These are phyloP conservation scores for Ophiostoma montium DNA, from an alignment of 2,329 filamentous ascomycete genomes.

Conservation along the genomic window DNA sequence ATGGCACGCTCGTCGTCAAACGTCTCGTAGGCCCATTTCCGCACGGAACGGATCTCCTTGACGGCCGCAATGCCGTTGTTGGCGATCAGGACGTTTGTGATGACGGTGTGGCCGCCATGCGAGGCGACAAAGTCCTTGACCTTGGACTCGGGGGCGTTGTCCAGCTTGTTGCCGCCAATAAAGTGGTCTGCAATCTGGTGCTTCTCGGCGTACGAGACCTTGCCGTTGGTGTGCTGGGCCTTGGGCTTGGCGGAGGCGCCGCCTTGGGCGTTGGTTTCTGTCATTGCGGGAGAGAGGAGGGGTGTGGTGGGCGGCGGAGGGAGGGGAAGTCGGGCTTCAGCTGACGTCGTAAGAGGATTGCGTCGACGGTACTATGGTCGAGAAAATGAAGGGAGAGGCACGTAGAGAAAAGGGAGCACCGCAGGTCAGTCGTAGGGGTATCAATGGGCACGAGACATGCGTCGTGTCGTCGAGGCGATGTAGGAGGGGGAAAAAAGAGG, in stretches of 20 bases:
- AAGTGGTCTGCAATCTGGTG: conserved; percentile 83
- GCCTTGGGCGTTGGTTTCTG: conserved; percentile 28
- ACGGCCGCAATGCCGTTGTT: conserved; percentile 99
- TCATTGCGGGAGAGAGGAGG: conserved; percentile 26
- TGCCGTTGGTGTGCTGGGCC: conserved; percentile 43
- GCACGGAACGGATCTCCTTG: conserved; percentile 96
- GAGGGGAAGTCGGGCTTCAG: neutral
- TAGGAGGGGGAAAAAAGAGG: neutral
- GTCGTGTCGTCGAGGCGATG: neutral
- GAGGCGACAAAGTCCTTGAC: conserved; percentile 93
- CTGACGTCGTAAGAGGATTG: neutral
- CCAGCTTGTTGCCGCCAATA: conserved; percentile 84
- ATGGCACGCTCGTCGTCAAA: conserved; percentile 97
- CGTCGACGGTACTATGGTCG: neutral
- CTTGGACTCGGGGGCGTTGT: conserved; percentile 65
- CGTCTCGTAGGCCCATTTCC: conserved; percentile 99
- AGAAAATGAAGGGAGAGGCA: neutral
- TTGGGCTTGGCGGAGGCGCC: conserved; percentile 18
- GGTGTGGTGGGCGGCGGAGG: neutral
- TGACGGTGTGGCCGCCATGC: conserved; percentile 91
- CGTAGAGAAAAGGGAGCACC: neutral
- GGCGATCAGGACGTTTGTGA: conserved; percentile 94
- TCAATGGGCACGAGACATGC: conserved; percentile 3
- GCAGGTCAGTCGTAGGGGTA: conserved; percentile 5
- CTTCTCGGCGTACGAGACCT: conserved; percentile 60